Evolutionary conservation across 2,329 filamentous ascomycete species (phyloP).

Genomic region (Microcera coccophila): DNA sequence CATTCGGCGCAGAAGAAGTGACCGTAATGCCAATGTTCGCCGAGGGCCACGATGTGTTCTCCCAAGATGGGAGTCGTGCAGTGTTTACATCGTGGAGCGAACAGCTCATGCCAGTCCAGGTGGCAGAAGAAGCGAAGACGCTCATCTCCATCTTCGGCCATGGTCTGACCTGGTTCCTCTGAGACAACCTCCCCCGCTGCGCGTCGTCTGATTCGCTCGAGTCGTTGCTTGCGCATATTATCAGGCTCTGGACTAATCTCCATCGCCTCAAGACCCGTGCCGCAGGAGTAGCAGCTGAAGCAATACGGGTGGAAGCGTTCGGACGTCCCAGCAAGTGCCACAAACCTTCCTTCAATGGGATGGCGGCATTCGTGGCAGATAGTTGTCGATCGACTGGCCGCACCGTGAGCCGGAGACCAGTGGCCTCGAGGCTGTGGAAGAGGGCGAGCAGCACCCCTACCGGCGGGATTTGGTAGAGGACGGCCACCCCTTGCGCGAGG

Average conservation of each 20-base stretch:
- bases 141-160: constrained; percentile 68
- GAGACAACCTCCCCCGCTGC: constrained; percentile 55
- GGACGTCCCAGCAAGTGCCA: constrained; percentile 68
- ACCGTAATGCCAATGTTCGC: constrained; percentile 92
- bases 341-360: constrained; percentile 85
- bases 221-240: constrained; percentile 62
- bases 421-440: constrained; percentile 47
- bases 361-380: constrained; percentile 79
- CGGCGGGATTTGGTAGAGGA: constrained; percentile 45
- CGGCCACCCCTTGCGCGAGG: constrained; percentile 12
- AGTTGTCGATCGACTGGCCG: constrained; percentile 55
- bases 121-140: constrained; percentile 89
- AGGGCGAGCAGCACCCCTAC: constrained; percentile 31
- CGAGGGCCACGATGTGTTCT: constrained; percentile 89
- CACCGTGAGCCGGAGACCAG: constrained; percentile 54
- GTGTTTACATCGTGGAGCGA: constrained; percentile 87
- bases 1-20: constrained; percentile 99
- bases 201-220: constrained; percentile 67
- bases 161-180: constrained; percentile 60
- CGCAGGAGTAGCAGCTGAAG: constrained; percentile 84
- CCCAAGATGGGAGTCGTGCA: constrained; percentile 96
- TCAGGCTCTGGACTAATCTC: constrained; percentile 94
- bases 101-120: constrained; percentile 96
- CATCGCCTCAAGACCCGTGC: constrained; percentile 84
- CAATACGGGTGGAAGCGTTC: constrained; percentile 89